Conservation (phyloP, 2,329 filamentous ascomycete species). For the Coleophoma cylindrospora region DNA sequence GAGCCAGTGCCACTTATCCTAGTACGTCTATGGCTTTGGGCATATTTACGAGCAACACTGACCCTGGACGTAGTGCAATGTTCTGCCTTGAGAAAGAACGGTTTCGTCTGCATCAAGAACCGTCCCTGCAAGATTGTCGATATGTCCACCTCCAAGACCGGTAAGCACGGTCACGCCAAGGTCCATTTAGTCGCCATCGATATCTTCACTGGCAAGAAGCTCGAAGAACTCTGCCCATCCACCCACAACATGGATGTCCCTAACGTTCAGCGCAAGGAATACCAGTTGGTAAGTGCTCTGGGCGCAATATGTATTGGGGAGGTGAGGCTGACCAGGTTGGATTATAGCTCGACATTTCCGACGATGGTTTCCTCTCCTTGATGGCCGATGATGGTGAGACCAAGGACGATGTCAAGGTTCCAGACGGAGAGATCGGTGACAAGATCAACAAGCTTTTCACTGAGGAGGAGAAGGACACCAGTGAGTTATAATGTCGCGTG, state of each 20-base stretch:
- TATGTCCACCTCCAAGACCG: conserved; percentile 99
- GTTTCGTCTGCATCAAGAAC: conserved; percentile 95
- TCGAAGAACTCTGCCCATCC: conserved; percentile 97
- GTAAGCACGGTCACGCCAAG: conserved; percentile 99
- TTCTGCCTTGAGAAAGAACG: conserved; percentile 99
- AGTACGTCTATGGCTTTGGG: no score
- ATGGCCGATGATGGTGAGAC: conserved; percentile 80
- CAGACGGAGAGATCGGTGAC: conserved; percentile 82
- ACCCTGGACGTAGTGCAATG: conserved; percentile 68
- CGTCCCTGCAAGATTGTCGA: conserved; percentile 99
- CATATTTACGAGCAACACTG: no score
- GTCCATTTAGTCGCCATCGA: conserved; percentile 97
- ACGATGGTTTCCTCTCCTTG: conserved; percentile 92
- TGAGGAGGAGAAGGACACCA: conserved; percentile 84
- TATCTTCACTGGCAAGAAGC: conserved; percentile 99
- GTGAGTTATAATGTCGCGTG: conserved; percentile 52
- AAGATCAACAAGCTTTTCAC: conserved; percentile 80
- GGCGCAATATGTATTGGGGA: neutral
- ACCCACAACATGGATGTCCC: conserved; percentile 98
- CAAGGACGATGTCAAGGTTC: conserved; percentile 94
- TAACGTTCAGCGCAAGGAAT: conserved; percentile 85
- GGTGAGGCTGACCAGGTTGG: conserved; percentile 1
- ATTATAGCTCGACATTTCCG: conserved; percentile 80
- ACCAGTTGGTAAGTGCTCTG: conserved; percentile 74
- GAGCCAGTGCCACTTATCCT: conserved; percentile 88